Conservation (phyloP, 768 basidiomycete species). For the Russula sp. region DNA sequence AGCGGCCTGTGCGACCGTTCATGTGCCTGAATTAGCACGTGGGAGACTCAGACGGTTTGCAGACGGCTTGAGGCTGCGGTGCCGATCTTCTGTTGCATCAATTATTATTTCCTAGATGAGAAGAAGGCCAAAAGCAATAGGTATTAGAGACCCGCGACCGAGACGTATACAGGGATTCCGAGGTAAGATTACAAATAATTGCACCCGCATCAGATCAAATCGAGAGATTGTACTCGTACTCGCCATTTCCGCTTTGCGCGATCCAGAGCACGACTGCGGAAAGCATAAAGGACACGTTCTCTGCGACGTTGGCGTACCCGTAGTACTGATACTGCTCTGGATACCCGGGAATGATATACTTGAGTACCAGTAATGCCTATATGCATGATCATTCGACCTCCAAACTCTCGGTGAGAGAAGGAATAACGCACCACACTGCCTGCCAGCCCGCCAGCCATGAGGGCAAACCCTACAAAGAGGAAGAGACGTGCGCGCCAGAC, state of each 20-base stretch:
- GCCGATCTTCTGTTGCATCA: neutral
- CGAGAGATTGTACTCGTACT: conserved; percentile 88
- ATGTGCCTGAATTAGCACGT: neutral
- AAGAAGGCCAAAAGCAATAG: neutral
- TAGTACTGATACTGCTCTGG: conserved; percentile 80
- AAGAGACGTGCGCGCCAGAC: conserved; percentile 91
- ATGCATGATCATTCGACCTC: neutral
- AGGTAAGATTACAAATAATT: conserved; percentile 8
- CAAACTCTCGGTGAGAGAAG: neutral
- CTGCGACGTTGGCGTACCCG: conserved; percentile 93
- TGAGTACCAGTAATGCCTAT: conserved; percentile 85
- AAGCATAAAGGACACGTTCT: conserved; percentile 82
- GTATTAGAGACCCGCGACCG: conserved; percentile 5
- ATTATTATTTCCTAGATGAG: neutral
- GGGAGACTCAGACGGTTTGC: neutral
- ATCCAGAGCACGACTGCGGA: conserved; percentile 90
- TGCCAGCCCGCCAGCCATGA: conserved; percentile 98
- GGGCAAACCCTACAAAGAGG: conserved; percentile 91
- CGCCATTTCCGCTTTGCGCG: conserved; percentile 77
- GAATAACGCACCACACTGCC: conserved; percentile 80
- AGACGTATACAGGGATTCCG: conserved; percentile 8
- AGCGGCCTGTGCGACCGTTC: neutral
- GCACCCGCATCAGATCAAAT: conserved; percentile 30
- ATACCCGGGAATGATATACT: conserved; percentile 77
- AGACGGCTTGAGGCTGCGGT: neutral